Conservation (phyloP, 1,284 basidiomycete genomes). For the Cutaneotrichosporon sp. region DNA sequence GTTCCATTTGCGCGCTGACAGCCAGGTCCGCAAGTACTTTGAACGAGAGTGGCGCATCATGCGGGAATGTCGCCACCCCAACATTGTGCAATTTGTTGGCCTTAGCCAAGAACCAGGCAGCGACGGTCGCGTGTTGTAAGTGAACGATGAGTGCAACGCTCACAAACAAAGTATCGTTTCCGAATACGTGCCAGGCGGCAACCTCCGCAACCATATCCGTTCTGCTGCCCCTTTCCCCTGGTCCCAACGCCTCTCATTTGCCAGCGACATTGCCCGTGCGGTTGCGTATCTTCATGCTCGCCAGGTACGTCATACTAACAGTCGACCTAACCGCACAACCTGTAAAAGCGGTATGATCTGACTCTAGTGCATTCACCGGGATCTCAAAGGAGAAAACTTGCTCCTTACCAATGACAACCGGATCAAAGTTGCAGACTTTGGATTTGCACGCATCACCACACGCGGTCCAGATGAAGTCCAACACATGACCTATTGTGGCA, state of each 20-base stretch:
- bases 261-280: constrained; percentile 86
- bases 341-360: neutral
- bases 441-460: constrained; percentile 74
- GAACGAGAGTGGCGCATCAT: constrained; percentile 95
- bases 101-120: constrained; percentile 77
- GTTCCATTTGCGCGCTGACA: neutral
- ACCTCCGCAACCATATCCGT: constrained; percentile 81
- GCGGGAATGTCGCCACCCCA: constrained; percentile 82
- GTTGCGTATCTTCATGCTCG: constrained; percentile 95
- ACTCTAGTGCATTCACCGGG: constrained; percentile 56
- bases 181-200: constrained; percentile 68
- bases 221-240: constrained; percentile 70
- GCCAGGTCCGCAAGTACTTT: constrained; percentile 81
- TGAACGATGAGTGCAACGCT: neutral
- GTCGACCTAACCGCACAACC: too few species aligned
- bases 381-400: constrained; percentile 96
- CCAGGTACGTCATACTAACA: constrained; percentile 49
- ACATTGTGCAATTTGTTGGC: constrained; percentile 90
- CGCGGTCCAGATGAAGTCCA: constrained; percentile 84
- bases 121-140: constrained; percentile 66
- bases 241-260: constrained; percentile 85
- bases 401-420: constrained; percentile 87
- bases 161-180: constrained; percentile 60
- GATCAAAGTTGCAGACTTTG: constrained; percentile 95
- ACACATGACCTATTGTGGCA: constrained; percentile 91